phyloP scores from a whole-genome alignment of 768 basidiomycete species.

The Boletus reticulatus region DNA sequence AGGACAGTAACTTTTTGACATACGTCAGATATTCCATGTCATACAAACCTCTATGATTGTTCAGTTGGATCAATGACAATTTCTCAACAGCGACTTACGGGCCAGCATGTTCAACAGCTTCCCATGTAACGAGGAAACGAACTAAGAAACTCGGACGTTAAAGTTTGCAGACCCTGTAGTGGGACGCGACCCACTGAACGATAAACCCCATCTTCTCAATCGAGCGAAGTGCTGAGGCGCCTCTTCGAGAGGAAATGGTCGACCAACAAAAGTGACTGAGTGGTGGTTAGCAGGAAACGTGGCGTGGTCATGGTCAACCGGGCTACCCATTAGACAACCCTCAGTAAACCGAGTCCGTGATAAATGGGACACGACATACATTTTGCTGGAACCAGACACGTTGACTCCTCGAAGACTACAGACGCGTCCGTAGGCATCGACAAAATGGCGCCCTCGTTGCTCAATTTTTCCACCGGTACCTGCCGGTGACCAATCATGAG shows the following conservation, averaged over 20 bases:
- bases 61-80: background rate
- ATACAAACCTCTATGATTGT: constrained; percentile 64
- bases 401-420: constrained; percentile 85
- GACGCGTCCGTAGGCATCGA: constrained; percentile 78
- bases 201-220: constrained; percentile 82
- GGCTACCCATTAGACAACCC: constrained; percentile 39
- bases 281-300: constrained; percentile 65
- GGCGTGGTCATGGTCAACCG: constrained; percentile 63
- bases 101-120: constrained; percentile 92
- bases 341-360: constrained; percentile 20
- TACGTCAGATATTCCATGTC: constrained; percentile 84
- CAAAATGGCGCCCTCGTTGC: constrained; percentile 74
- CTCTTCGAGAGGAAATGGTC: constrained; percentile 89
- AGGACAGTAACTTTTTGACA: constrained; percentile 61
- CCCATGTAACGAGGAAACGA: constrained; percentile 94
- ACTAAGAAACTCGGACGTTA: constrained; percentile 42
- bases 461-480: constrained; percentile 56
- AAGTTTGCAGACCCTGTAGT: background rate
- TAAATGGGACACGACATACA: constrained; percentile 39
- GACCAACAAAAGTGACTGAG: constrained; percentile 78
- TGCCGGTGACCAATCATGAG: constrained; percentile 68
- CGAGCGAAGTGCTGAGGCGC: constrained; percentile 83
- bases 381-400: constrained; percentile 78
- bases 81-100: constrained; percentile 55
- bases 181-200: constrained; percentile 62